Evolutionary conservation across 1,284 basidiomycete species (phyloP).

Genomic region (Ganoderma lingzhi): DNA sequence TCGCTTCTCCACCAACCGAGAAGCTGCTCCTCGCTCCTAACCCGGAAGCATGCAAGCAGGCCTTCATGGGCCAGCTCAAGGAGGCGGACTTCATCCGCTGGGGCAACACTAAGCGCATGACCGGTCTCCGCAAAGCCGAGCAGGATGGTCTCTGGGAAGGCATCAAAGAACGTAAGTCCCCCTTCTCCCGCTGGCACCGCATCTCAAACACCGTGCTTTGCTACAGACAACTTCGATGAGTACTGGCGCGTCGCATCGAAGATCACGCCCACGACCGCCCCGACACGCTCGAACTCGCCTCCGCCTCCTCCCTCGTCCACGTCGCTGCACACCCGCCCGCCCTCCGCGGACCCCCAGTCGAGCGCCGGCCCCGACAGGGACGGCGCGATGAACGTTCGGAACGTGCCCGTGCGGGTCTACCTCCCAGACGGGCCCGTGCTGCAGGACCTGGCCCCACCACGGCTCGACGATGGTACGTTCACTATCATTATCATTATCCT

Average conservation of each 20-base stretch:
- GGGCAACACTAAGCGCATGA: conserved; percentile 94
- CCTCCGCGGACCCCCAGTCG: conserved; percentile 67
- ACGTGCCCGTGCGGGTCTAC: conserved; percentile 90
- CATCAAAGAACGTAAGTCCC: conserved; percentile 81
- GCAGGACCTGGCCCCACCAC: conserved; percentile 87
- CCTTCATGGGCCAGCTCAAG: conserved; percentile 93
- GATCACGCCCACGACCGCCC: conserved; percentile 73
- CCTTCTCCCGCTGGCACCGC: background rate
- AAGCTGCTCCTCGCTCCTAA: conserved; percentile 83
- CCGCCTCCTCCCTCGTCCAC: conserved; percentile 57
- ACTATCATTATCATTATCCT: no score
- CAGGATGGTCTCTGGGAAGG: conserved; percentile 97
- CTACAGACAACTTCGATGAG: conserved; percentile 90
- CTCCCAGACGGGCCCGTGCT: conserved; percentile 92
- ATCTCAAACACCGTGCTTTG: background rate
- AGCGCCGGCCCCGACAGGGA: conserved; percentile 64
- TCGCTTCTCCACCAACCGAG: conserved; percentile 85
- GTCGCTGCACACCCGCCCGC: conserved; percentile 69
- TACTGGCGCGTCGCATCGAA: conserved; percentile 93
- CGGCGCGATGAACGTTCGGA: conserved; percentile 85
- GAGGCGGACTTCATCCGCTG: conserved; percentile 96
- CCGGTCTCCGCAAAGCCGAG: conserved; percentile 85
- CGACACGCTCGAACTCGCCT: conserved; percentile 61
- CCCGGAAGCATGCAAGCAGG: conserved; percentile 85
- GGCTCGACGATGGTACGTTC: conserved; percentile 69